These are phyloP conservation scores for Pseudogymnoascus sp. DNA, from an alignment of 2,329 filamentous ascomycete species.

Conservation along the genomic window DNA sequence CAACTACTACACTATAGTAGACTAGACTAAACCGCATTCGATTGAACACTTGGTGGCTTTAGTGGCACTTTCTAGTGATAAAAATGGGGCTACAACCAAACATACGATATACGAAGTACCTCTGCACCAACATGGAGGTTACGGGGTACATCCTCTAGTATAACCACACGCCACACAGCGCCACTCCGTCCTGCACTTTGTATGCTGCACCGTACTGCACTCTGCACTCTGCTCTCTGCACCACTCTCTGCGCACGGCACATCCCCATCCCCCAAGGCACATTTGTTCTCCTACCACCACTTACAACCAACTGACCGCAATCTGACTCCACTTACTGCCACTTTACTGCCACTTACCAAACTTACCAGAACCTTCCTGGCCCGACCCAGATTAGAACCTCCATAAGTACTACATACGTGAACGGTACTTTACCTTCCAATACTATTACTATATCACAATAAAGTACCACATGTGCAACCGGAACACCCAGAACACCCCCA, in stretches of 20 bases:
- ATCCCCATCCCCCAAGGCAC: constrained; percentile 3
- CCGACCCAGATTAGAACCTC: neutral
- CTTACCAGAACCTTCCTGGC: constrained; percentile 2
- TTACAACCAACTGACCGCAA: too few relatives aligned
- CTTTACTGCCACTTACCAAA: neutral
- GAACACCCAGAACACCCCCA: too few relatives aligned
- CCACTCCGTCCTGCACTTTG: too few relatives aligned
- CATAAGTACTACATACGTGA: neutral
- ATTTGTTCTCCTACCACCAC: too few relatives aligned
- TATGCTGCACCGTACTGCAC: too few relatives aligned
- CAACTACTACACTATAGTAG: neutral
- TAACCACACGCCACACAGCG: neutral
- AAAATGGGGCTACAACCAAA: neutral
- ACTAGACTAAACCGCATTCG: neutral
- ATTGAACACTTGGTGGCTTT: neutral
- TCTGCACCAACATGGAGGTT: neutral
- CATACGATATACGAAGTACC: neutral
- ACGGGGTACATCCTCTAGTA: constrained; percentile 2
- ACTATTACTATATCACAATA: neutral
- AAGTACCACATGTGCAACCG: neutral
- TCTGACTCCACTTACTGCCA: neutral
- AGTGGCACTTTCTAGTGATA: neutral
- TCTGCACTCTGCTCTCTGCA: too few relatives aligned
- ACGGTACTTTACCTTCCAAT: neutral
- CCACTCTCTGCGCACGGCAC: too few relatives aligned